A percentile compares a stretch with the other conserved stretches of the same genome.
phyloP scores from a whole-genome alignment of 106 monocot genomes.

The Allium fistulosum region DNA sequence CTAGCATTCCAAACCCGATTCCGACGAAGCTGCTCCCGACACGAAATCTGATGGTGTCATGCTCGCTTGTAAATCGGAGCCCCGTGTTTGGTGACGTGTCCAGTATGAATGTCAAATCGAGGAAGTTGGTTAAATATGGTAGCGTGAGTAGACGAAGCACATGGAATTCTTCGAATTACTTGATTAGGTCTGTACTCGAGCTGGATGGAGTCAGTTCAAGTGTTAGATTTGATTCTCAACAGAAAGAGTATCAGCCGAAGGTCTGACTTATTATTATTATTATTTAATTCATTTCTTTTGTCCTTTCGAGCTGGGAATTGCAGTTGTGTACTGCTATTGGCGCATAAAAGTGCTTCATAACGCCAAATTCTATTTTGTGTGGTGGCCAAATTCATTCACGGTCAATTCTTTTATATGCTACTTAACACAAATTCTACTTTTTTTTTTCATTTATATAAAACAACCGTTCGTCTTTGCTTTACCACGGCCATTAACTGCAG shows the following conservation, averaged over 20 bases:
- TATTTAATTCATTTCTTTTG: neutral
- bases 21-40: constrained; percentile 1
- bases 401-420: no score
- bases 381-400: no score
- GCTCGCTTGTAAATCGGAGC: constrained; percentile 7
- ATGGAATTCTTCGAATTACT: constrained; percentile 2
- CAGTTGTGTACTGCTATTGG: neutral
- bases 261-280: constrained; percentile 3
- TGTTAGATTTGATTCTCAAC: neutral
- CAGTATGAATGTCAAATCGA: constrained; percentile 2
- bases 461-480: no score
- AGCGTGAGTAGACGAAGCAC: neutral
- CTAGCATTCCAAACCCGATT: constrained; percentile 16
- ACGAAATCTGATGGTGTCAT: constrained; percentile 3
- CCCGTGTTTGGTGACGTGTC: constrained; percentile 8
- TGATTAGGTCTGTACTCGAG: constrained; percentile 26
- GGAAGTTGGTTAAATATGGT: constrained; percentile 1
- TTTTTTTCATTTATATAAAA: no score
- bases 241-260: constrained; percentile 18
- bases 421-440: no score
- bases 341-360: neutral
- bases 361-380: no score
- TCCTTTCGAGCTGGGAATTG: neutral
- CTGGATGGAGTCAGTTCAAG: constrained; percentile 11
- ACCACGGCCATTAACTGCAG: no score